phyloP scores from a whole-genome alignment of 2,329 filamentous ascomycete species.

The Aspergillus fructus region DNA sequence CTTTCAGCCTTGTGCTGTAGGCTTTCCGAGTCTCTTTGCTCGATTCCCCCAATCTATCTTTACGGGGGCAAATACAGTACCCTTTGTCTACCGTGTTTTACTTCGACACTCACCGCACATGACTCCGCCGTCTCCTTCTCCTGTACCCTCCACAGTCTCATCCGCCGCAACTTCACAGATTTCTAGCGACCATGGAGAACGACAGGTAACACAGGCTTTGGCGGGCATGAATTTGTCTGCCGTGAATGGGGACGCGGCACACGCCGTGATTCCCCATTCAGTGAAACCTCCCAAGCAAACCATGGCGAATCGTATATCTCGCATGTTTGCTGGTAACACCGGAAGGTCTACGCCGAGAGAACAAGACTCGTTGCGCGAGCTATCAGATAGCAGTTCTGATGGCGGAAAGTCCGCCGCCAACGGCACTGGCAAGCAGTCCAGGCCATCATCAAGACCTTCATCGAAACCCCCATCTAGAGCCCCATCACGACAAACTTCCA shows the following conservation, averaged over 20 bases:
- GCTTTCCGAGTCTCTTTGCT: constrained; percentile 9
- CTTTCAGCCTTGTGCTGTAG: constrained; percentile 29
- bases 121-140: constrained; percentile 42
- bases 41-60: constrained; percentile 14
- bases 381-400: constrained; percentile 40
- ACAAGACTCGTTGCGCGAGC: constrained; percentile 32
- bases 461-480: constrained; percentile 33
- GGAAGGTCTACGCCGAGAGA: constrained; percentile 37
- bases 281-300: constrained; percentile 39
- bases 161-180: constrained; percentile 41
- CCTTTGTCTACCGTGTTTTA: constrained; percentile 22
- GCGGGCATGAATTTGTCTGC: constrained; percentile 44
- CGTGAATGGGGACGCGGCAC: constrained; percentile 35
- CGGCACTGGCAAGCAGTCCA: constrained; percentile 30
- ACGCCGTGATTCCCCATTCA: constrained; percentile 29
- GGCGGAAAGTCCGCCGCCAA: constrained; percentile 33
- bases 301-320: constrained; percentile 46
- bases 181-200: constrained; percentile 41
- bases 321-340: constrained; percentile 47
- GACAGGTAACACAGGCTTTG: constrained; percentile 44
- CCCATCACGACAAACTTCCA: constrained; percentile 35
- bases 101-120: constrained; percentile 34
- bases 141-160: constrained; percentile 45
- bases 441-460: constrained; percentile 20
- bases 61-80: constrained; percentile 24